Conservation (phyloP, 1,284 basidiomycete genomes). For the Marasmius oreades region DNA sequence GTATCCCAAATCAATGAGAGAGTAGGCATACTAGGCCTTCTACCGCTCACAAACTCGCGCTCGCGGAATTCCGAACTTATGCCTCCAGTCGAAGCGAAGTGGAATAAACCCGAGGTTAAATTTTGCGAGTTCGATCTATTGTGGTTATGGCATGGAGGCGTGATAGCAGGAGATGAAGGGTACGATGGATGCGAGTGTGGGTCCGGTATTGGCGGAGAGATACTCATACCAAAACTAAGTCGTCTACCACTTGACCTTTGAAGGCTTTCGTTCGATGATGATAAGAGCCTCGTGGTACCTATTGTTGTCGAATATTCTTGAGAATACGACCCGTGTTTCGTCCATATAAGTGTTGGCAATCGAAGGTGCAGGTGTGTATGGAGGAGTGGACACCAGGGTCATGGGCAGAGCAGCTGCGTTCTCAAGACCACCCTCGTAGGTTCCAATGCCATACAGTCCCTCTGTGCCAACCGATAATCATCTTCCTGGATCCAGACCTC, state of each 20-base stretch:
- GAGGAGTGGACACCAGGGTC: not conserved
- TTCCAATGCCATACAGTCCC: conserved; percentile 21
- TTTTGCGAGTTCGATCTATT: conserved; percentile 6
- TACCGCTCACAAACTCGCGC: conserved; percentile 17
- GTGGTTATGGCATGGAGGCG: conserved; percentile 3
- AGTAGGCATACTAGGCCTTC: conserved; percentile 29
- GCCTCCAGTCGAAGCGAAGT: conserved; percentile 9
- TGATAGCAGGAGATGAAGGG: conserved; percentile 16
- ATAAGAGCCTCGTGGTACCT: conserved; percentile 1
- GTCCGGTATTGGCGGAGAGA: conserved; percentile 14
- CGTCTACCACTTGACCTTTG: not conserved
- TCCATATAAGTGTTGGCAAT: conserved; percentile 25
- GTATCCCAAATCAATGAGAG: conserved; percentile 8
- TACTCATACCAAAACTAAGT: conserved; percentile 13
- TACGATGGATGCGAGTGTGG: too few relatives aligned
- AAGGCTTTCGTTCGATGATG: conserved; percentile 14
- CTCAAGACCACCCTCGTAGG: conserved; percentile 22
- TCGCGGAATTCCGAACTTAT: conserved; percentile 2
- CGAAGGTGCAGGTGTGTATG: conserved; percentile 11
- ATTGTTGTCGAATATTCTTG: conserved; percentile 11
- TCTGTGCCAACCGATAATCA: conserved; percentile 7
- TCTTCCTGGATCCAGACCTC: not conserved
- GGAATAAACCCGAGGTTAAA: conserved; percentile 14
- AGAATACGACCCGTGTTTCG: conserved; percentile 23
- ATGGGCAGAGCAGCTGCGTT: conserved; percentile 2